Percentiles rank a stretch among this genome's conserved stretches.
Evolutionary conservation across 768 basidiomycete species (phyloP).

Genomic region (Strobilomyces dryophilus): DNA sequence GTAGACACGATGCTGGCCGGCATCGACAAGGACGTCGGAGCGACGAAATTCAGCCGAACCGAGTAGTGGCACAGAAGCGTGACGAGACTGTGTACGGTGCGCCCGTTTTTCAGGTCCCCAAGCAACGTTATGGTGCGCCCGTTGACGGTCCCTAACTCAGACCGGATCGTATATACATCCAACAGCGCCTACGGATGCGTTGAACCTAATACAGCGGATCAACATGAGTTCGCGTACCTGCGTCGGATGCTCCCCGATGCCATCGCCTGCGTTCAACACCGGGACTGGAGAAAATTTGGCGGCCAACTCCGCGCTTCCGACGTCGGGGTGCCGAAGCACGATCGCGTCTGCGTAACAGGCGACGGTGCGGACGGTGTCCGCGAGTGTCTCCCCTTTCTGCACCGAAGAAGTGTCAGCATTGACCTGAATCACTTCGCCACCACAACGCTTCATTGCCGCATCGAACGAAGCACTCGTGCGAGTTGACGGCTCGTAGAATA

Average conservation of each 20-base stretch:
- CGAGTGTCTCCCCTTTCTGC: slow-evolving; percentile 87
- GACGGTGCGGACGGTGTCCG: slow-evolving; percentile 91
- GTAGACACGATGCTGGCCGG: slow-evolving; percentile 78
- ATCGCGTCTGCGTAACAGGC: slow-evolving; percentile 95
- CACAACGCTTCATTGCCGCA: slow-evolving; percentile 97
- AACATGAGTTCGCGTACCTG: slow-evolving; percentile 51
- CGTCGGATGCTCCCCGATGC: slow-evolving; percentile 95
- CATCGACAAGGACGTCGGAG: slow-evolving; percentile 85
- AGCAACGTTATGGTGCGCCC: slow-evolving; percentile 89
- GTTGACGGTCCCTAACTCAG: slow-evolving; percentile 96
- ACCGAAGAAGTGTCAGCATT: slow-evolving; percentile 82
- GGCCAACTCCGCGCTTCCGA: slow-evolving; percentile 92
- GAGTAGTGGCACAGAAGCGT: slow-evolving; percentile 88
- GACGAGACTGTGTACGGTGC: slow-evolving; percentile 95
- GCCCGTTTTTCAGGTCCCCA: slow-evolving; percentile 96
- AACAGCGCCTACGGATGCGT: slow-evolving; percentile 56
- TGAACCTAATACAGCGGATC: not conserved
- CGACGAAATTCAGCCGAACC: slow-evolving; percentile 93
- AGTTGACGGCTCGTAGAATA: slow-evolving; percentile 98
- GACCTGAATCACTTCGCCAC: slow-evolving; percentile 90
- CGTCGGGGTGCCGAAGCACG: slow-evolving; percentile 90
- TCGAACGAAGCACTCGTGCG: slow-evolving; percentile 95
- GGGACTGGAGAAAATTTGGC: slow-evolving; percentile 96
- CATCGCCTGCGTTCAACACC: slow-evolving; percentile 95
- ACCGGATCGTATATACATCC: slow-evolving; percentile 93